Base-by-base conservation (phyloP, 2,329 filamentous ascomycete genomes). In the Zalaria obscura region DNA sequence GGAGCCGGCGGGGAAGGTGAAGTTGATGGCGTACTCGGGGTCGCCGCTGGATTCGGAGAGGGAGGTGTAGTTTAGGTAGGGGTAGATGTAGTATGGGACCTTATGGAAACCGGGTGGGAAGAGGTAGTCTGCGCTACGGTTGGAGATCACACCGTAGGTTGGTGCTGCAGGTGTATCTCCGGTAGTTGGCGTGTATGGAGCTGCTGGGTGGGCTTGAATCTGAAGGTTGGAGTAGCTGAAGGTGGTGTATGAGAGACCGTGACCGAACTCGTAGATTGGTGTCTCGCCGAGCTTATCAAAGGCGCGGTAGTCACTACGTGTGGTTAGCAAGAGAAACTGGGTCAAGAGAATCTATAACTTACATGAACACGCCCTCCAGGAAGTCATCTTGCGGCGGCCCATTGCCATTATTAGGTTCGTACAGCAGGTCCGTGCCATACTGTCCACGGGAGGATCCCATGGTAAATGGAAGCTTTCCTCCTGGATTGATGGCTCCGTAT, bases 251-350 rank as follows among this genome's bases (percentile, higher is more conserved):
- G 76, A 83, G 8, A 93, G 66, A 42, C 86, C 86, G 52, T 73
- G 83, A 5, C 85, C 85, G 51, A 91, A 93, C 55, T 88, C 83
- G 60, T 79, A 91, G 47, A 83, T 74, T 1, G 84, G 83, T 1
- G 75, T 73, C 41, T 75, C 70, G 50, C 75, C 67, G 42, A 70
- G 34, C 1, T 52, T 52, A 39, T 48, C 47, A 40, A 91, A 84
- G 49, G 78, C 68, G 31, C 80, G 74, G 63, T 86, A 85, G 61
- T 91, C 85, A 54, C 91, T 86, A 18, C 18, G 18, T 18, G 18
- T 18, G 18, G 18, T 18, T 18, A 18, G 18, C 18, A 18, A 18
- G 18, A 18, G 18, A 18, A 18, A 18, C 18, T 18, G 18, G 18
- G 18, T 18, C 18, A 18, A 18, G 18, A 18, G 18, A 18, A 18